Evolutionary conservation across 164 flowering plant species (phyloP).

Genomic region (Pachysandra terminalis): DNA sequence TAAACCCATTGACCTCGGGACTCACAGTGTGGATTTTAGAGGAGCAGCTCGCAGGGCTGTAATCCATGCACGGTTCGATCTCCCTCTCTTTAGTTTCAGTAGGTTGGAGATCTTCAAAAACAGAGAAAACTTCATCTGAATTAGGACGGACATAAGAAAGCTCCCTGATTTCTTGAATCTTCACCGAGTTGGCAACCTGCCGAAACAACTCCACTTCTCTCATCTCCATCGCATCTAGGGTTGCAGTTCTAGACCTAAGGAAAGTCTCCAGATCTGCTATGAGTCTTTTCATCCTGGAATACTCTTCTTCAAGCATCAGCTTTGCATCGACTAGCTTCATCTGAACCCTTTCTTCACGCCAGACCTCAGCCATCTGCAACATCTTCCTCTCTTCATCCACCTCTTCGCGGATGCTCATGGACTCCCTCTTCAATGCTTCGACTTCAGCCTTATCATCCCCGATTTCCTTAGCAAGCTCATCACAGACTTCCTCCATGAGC

Average conservation of each 20-base stretch:
- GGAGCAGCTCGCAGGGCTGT: conserved; percentile 61
- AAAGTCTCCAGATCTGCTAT: conserved; percentile 58
- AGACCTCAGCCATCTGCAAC: conserved; percentile 71
- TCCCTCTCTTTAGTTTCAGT: conserved; percentile 38
- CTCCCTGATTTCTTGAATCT: conserved; percentile 31
- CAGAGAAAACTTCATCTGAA: conserved; percentile 29
- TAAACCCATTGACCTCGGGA: conserved; percentile 39
- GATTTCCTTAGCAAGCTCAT: conserved; percentile 66
- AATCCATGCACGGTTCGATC: conserved; percentile 47
- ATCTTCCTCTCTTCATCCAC: conserved; percentile 79
- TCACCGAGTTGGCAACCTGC: conserved; percentile 22
- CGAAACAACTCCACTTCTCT: conserved; percentile 28
- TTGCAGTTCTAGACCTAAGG: conserved; percentile 21
- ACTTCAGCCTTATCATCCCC: conserved; percentile 59
- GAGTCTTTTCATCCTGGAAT: conserved; percentile 56
- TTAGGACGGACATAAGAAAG: conserved; percentile 31
- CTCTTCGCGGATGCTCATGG: conserved; percentile 53
- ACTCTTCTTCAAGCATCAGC: conserved; percentile 66
- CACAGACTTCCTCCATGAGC: conserved; percentile 70
- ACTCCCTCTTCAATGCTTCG: conserved; percentile 59
- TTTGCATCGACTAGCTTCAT: conserved; percentile 76
- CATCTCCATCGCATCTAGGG: conserved; percentile 15
- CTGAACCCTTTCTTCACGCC: conserved; percentile 83
- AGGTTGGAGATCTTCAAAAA: conserved; percentile 26
- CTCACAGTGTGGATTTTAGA: conserved; percentile 61